Evolutionary conservation across 2,329 filamentous ascomycete species (phyloP), one percentile per base, ranked within the genome.

Genomic region (Ceratocystis diversiconidia): DNA sequence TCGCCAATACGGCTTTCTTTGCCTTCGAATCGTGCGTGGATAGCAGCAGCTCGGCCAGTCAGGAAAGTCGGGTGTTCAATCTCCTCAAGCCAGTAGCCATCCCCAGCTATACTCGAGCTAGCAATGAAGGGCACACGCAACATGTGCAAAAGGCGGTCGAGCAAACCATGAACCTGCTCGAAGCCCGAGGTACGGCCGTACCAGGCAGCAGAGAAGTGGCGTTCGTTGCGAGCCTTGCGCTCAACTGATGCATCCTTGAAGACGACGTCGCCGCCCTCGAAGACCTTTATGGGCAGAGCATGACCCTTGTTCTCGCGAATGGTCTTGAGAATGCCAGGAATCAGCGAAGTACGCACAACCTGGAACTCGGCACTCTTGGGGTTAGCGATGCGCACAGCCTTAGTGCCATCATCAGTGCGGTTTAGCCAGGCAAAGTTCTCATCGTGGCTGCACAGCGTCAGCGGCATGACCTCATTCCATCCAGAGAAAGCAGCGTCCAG

Each of bases 391-490:
- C 85, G 86, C 70, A 96, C 85, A 32, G 90, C 91, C 0, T 87
- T 90, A 67, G 82, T 86, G 69, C 90, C 90, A 71, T 95, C 89
- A 70, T 96, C 92, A 73, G 86, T 85, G 73, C 91, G 87, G 78
- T 96, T 96, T 15, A 99, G 80, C 88, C 90, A 96, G 67, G 82
- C 87, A 75, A 97, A 99, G 79, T 99, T 99, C 81, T 99, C 94
- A 73, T 97, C 92, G 75, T 96, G 91, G 59, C 90, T 95, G 81
- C 94, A 99, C 65, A 99, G 84, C 70, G 96, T 97, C 32, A 99
- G 81, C 30, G 94, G 92, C 83, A 99, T 87, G 65, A 96, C 92
- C 78, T 99, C 94, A 65, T 85, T 87, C 94, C 94, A 99, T 67
- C 94, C 94, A 5, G 92, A 88, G 85, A 96, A 94, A 65, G 92